A percentile compares a stretch with the other conserved stretches of the same genome.
phyloP scores from a whole-genome alignment of 768 basidiomycete species.

The Exidia glandulosa region DNA sequence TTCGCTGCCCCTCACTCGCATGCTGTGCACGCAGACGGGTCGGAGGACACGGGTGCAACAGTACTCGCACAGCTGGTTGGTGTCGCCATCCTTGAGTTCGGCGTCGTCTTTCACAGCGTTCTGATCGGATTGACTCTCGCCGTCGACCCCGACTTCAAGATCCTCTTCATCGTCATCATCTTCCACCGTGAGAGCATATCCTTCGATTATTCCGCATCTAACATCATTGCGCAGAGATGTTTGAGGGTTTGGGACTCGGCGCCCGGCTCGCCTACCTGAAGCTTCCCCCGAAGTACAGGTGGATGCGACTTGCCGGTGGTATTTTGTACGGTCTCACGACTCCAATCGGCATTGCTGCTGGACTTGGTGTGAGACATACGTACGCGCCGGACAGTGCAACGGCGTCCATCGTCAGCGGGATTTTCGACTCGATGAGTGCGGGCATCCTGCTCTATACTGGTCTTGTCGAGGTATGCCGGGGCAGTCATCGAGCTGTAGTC shows the following conservation, averaged over 20 bases:
- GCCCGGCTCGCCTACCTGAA: slow-evolving; percentile 73
- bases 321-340: slow-evolving; percentile 66
- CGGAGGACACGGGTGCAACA: slow-evolving; percentile 25
- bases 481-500: slow-evolving; percentile 45
- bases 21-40: slow-evolving; percentile 6
- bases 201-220: neutral
- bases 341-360: slow-evolving; percentile 79
- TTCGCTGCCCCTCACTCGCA: slow-evolving; percentile 6
- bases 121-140: slow-evolving; percentile 87
- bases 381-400: slow-evolving; percentile 75
- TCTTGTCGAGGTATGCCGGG: slow-evolving; percentile 58
- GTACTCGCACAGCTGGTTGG: slow-evolving; percentile 68
- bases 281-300: slow-evolving; percentile 42
- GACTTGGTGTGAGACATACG: slow-evolving; percentile 59
- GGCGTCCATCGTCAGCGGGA: slow-evolving; percentile 72
- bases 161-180: slow-evolving; percentile 80
- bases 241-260: slow-evolving; percentile 90
- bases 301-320: slow-evolving; percentile 49
- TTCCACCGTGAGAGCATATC: slow-evolving; percentile 68
- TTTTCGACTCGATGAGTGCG: slow-evolving; percentile 73
- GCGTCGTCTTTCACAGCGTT: slow-evolving; percentile 77
- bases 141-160: slow-evolving; percentile 69
- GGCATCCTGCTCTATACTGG: slow-evolving; percentile 87
- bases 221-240: slow-evolving; percentile 48
- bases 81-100: slow-evolving; percentile 88